Base-by-base conservation (phyloP, 139 green algal species). In the Diplosphaera chodatii region DNA sequence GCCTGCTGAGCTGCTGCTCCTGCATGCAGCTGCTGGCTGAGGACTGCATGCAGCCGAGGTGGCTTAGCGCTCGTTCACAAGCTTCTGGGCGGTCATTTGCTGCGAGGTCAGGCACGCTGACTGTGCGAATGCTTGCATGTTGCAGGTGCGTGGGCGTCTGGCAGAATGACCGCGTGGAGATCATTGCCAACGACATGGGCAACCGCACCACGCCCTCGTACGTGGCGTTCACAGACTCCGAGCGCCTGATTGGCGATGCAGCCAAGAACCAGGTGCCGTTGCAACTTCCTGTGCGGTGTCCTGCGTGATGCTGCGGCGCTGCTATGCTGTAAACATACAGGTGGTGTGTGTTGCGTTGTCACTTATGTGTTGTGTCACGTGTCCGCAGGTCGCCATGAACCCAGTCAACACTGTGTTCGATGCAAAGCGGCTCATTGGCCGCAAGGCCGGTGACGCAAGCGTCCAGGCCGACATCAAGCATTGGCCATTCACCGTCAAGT, bases 231-330 rank as follows among this genome's bases (percentile, higher is more conserved):
- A 98, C 95, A 21, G 95, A 99, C 81, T 91, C 83, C 15, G 95
- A 99, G 87, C 88, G 95, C 10, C 86, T 99, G 18, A 97, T 98
- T 31, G 94, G 91, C 32, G 91, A 97, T 85, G 91, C 91, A 33
- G 91, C 94, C 15, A 98, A 98, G 90, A 98, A 97, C 84, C 94
- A 98, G 88, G 93, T 94, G n/a, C n/a, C n/a, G n/a, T n/a, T n/a
- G n/a, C n/a, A n/a, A n/a, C n/a, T n/a, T n/a, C n/a, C n/a, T n/a
- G n/a, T n/a, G n/a, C n/a, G n/a, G n/a, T n/a, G n/a, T n/a, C n/a
- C n/a, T n/a, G n/a, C n/a, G n/a, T n/a, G n/a, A n/a, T n/a, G n/a
- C n/a, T n/a, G n/a, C n/a, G n/a, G n/a, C n/a, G n/a, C n/a, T n/a
- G n/a, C n/a, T n/a, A n/a, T n/a, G n/a, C n/a, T n/a, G n/a, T n/a